Evolutionary conservation across 495 filamentous ascomycete genomes (phyloP).

Genomic region (Aspergillus kassunensis): DNA sequence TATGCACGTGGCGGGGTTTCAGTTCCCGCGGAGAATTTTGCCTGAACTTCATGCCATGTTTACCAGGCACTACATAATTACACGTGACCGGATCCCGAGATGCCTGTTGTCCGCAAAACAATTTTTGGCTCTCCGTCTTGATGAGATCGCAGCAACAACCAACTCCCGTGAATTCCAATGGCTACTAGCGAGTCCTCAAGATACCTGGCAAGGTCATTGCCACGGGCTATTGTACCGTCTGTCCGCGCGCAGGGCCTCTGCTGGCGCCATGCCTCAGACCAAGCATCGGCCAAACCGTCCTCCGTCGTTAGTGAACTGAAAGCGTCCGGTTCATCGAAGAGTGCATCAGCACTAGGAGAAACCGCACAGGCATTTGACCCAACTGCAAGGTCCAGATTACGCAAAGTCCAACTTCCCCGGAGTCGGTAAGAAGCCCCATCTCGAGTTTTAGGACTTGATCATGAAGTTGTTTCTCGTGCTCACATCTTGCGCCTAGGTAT

Average conservation of each 20-base stretch:
- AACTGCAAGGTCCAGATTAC: conserved; percentile 43
- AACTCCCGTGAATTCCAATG: conserved; percentile 28
- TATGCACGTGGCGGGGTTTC: conserved; percentile 6
- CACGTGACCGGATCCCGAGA: conserved; percentile 21
- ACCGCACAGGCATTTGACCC: conserved; percentile 53
- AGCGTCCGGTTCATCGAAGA: conserved; percentile 31
- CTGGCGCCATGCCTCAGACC: conserved; percentile 46
- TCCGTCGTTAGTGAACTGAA: conserved; percentile 37
- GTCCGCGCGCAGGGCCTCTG: conserved; percentile 32
- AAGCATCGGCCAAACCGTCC: conserved; percentile 30
- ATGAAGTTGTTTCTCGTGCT: not conserved
- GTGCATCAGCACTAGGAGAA: conserved; percentile 21
- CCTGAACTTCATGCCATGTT: conserved; percentile 2
- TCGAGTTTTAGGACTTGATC: not conserved
- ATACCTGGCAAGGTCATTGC: conserved; percentile 41
- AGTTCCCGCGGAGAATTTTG: too few species aligned
- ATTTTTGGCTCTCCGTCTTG: conserved; percentile 30
- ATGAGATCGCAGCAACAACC: conserved; percentile 17
- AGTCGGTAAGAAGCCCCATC: conserved; percentile 53
- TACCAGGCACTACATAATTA: conserved; percentile 8
- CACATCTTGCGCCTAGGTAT: conserved; percentile 57
- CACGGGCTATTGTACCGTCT: conserved; percentile 33
- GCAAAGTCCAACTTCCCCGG: conserved; percentile 56
- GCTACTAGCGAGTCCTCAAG: conserved; percentile 41
- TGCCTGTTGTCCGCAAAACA: conserved; percentile 27